Evolutionary conservation across 2,329 filamentous ascomycete genomes (phyloP).

Genomic region (Metarhizium robertsii): DNA sequence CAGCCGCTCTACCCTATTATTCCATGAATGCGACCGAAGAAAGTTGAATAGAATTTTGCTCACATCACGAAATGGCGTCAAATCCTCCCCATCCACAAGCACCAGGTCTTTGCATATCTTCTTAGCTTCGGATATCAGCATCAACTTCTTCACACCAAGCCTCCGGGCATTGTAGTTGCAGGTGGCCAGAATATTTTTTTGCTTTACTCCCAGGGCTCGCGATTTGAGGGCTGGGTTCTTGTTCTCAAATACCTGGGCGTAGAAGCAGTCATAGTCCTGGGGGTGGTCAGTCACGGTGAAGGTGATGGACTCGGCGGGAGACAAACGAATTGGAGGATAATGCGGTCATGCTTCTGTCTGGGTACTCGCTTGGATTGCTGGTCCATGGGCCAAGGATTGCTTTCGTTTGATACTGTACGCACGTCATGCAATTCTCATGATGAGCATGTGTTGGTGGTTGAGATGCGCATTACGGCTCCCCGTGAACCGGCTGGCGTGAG

Average conservation of each 20-base stretch:
- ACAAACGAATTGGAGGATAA: conserved; percentile 75
- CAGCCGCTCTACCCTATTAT: conserved; percentile 64
- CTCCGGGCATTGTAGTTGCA: conserved; percentile 88
- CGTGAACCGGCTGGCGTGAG: no score
- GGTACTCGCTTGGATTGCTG: conserved; percentile 16
- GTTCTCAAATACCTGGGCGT: conserved; percentile 82
- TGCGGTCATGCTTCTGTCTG: conserved; percentile 49
- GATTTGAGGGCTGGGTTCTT: conserved; percentile 64
- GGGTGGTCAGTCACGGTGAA: conserved; percentile 1
- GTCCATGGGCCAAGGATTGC: conserved; percentile 5
- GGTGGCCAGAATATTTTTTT: conserved; percentile 87
- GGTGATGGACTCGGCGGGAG: not conserved
- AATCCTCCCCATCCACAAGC: conserved; percentile 77
- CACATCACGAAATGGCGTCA: conserved; percentile 74
- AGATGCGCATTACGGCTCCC: not conserved
- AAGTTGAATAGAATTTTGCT: conserved; percentile 74
- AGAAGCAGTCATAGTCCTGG: conserved; percentile 81
- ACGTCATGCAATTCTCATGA: not conserved
- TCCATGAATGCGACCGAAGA: conserved; percentile 68
- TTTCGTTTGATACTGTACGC: not conserved
- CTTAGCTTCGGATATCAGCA: conserved; percentile 74
- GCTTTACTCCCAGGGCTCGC: conserved; percentile 73
- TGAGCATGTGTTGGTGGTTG: not conserved
- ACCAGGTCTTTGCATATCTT: conserved; percentile 74
- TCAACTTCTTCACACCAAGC: conserved; percentile 68